A percentile compares a stretch with the other conserved stretches of the same genome.
Conservation (phyloP, 306 rosid genomes). For the Cucurbita argyrosperma region DNA sequence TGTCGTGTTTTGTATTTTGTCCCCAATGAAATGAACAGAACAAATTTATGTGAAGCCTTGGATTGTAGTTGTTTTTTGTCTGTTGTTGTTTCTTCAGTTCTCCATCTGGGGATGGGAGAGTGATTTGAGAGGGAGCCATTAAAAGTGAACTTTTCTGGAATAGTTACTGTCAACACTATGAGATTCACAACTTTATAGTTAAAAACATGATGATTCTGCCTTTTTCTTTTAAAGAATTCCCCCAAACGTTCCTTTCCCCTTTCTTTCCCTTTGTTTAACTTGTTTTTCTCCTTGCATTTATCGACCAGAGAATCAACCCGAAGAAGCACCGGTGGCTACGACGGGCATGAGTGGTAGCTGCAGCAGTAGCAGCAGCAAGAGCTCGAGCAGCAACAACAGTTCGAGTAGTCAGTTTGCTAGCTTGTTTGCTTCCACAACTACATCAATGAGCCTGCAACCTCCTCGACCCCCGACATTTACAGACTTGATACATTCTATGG, state of each 20-base stretch:
- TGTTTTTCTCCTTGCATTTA: background rate
- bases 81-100: constrained; percentile 30
- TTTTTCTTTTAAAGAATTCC: background rate
- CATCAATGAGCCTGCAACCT: constrained; percentile 40
- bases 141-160: constrained; percentile 3
- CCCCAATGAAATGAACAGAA: background rate
- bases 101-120: constrained; percentile 2
- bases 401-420: constrained; percentile 53
- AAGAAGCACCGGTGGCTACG: constrained; percentile 24
- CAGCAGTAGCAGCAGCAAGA: constrained; percentile 38
- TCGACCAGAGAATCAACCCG: constrained; percentile 29
- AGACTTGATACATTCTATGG: constrained; percentile 43
- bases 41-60: background rate
- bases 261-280: constrained; percentile 14
- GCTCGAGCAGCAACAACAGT: constrained; percentile 44
- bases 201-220: background rate
- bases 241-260: background rate
- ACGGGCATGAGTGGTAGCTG: constrained; percentile 28
- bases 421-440: constrained; percentile 57
- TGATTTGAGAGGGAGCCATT: too few species aligned
- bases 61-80: constrained; percentile 36
- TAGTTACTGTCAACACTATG: background rate
- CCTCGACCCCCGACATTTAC: constrained; percentile 39
- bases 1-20: constrained; percentile 23
- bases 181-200: background rate